Evolutionary conservation across 805 yeast species (phyloP).

Genomic region (Schwanniomyces occidentalis): DNA sequence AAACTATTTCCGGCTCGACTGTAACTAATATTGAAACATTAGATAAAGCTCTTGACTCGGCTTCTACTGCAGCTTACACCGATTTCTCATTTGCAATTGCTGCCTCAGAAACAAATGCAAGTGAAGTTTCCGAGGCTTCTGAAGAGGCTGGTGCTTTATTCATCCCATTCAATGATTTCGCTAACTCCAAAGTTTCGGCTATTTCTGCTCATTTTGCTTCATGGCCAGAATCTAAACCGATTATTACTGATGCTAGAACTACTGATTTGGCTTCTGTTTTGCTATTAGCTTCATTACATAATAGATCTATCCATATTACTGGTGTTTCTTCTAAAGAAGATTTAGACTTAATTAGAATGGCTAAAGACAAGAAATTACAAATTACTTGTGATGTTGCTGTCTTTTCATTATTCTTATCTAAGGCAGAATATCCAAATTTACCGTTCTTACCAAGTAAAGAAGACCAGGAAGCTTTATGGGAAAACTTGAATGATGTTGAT

Average conservation of each 20-base stretch:
- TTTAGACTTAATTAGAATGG: conserved; percentile 77
- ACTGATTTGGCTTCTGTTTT: conserved; percentile 92
- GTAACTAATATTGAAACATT: conserved; percentile 67
- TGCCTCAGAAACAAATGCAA: conserved; percentile 71
- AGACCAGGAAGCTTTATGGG: conserved; percentile 85
- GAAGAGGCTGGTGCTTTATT: conserved; percentile 73
- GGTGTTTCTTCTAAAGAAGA: conserved; percentile 82
- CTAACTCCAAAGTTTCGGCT: conserved; percentile 68
- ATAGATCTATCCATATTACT: conserved; percentile 83
- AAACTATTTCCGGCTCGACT: conserved; percentile 59
- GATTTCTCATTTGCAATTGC: conserved; percentile 84
- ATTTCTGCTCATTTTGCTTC: conserved; percentile 75
- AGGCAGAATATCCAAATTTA: conserved; percentile 70
- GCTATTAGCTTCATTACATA: conserved; percentile 84
- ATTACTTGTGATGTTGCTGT: conserved; percentile 92
- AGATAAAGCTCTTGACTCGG: conserved; percentile 59
- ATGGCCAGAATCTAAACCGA: conserved; percentile 85
- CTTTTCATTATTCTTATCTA: conserved; percentile 73
- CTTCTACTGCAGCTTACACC: conserved; percentile 64
- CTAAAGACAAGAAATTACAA: conserved; percentile 75
- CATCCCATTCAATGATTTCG: conserved; percentile 75
- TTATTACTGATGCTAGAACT: conserved; percentile 88
- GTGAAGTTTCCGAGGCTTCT: conserved; percentile 60
- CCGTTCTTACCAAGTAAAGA: conserved; percentile 73
- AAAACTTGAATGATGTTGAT: conserved; percentile 67